A percentile compares a stretch with the other conserved stretches of the same genome.
phyloP scores from a whole-genome alignment of 1,284 basidiomycete genomes.

The Ganoderma resinaceum region DNA sequence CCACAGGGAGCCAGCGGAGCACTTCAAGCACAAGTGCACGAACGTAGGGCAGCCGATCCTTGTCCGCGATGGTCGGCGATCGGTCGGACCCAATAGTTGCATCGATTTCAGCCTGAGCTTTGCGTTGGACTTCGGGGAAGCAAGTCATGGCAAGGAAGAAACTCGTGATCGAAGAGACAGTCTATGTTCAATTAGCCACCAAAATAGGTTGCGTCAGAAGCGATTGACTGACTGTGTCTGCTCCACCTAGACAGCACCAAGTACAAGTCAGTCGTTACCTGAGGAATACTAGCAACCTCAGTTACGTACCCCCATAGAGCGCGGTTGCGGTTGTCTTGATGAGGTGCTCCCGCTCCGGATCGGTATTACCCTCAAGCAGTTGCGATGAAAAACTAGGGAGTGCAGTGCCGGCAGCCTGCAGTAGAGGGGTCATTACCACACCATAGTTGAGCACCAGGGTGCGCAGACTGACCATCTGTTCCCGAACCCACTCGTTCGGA shows the following conservation, averaged over 20 bases:
- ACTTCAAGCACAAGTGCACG: conserved; percentile 39
- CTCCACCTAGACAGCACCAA: conserved; percentile 28
- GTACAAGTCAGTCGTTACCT: neutral
- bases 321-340: conserved; percentile 39
- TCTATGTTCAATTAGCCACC: conserved; percentile 19
- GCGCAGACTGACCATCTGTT: conserved; percentile 29
- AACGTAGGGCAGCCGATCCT: conserved; percentile 38
- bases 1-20: conserved; percentile 38
- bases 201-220: neutral
- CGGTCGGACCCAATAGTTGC: conserved; percentile 35
- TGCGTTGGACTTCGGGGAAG: conserved; percentile 39
- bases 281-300: too few species aligned
- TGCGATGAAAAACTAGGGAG: conserved; percentile 36
- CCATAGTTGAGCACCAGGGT: neutral
- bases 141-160: conserved; percentile 41
- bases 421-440: neutral
- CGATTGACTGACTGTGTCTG: conserved; percentile 34
- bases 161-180: conserved; percentile 34
- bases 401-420: conserved; percentile 39
- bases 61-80: conserved; percentile 36
- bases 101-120: conserved; percentile 41
- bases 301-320: conserved; percentile 35
- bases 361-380: conserved; percentile 29
- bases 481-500: conserved; percentile 34
- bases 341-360: conserved; percentile 34